Evolutionary conservation across 495 filamentous ascomycete species (phyloP).

Genomic region (Ascodesmis nigricans): DNA sequence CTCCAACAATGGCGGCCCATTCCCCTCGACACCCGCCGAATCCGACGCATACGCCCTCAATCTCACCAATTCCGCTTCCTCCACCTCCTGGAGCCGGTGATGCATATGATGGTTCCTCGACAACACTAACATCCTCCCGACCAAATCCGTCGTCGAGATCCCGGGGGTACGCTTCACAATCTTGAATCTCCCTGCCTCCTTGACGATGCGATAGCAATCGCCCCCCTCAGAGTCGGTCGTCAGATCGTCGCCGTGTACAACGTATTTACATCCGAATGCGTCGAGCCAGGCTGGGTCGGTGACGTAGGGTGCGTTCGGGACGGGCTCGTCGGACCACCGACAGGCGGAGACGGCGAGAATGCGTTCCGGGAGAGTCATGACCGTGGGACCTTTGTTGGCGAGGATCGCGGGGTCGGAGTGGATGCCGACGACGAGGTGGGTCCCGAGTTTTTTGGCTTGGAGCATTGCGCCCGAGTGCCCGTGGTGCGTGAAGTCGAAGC

Average conservation of each 20-base stretch:
- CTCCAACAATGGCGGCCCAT: conserved; percentile 14
- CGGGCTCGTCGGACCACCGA: conserved; percentile 68
- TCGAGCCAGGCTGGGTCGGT: conserved; percentile 83
- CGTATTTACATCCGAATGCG: conserved; percentile 77
- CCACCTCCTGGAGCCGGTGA: conserved; percentile 30
- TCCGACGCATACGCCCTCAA: conserved; percentile 74
- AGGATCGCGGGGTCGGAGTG: conserved; percentile 90
- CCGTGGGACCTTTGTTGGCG: conserved; percentile 90
- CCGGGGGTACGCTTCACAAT: conserved; percentile 91
- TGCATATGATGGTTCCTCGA: conserved; percentile 74
- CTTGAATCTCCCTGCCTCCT: conserved; percentile 71
- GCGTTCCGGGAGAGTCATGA: conserved; percentile 83
- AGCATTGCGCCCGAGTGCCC: conserved; percentile 95
- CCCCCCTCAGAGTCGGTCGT: conserved; percentile 65
- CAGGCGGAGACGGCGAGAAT: conserved; percentile 78
- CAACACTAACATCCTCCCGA: conserved; percentile 89
- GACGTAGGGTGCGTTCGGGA: conserved; percentile 82
- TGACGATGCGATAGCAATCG: conserved; percentile 95
- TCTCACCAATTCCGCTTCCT: conserved; percentile 32
- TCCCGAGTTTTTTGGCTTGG: conserved; percentile 70
- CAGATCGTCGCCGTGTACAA: conserved; percentile 83
- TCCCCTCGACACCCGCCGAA: conserved; percentile 27
- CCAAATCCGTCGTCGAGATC: conserved; percentile 91
- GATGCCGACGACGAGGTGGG: conserved; percentile 69
- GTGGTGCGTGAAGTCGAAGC: conserved; percentile 97